Percentiles rank a stretch among this genome's conserved stretches.
These are phyloP conservation scores for Sordaria brevicollis DNA, from an alignment of 495 filamentous ascomycete species.

Conservation along the genomic window DNA sequence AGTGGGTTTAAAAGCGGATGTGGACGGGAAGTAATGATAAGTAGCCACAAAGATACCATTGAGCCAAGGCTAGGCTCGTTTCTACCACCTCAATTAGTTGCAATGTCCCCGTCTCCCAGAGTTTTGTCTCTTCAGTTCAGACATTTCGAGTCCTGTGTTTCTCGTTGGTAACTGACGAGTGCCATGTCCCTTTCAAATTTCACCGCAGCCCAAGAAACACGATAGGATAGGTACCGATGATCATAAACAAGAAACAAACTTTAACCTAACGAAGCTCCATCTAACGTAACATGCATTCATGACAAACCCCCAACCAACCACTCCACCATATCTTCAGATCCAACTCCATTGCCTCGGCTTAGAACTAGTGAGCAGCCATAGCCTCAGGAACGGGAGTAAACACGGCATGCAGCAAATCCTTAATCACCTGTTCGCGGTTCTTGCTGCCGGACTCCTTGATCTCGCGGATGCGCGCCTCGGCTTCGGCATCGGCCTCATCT, in stretches of 20 bases:
- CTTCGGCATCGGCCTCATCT: slow-evolving; percentile 73
- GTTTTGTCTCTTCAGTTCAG: not conserved
- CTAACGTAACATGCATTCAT: not conserved
- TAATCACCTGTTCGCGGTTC: slow-evolving; percentile 67
- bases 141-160: not conserved
- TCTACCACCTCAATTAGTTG: not conserved
- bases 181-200: too few relatives aligned
- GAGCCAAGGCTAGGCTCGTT: not conserved
- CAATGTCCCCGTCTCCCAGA: not conserved
- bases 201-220: too few relatives aligned
- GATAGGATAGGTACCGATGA: not conserved
- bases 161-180: not conserved
- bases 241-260: not conserved
- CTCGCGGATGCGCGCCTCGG: slow-evolving; percentile 67
- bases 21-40: slow-evolving; percentile 7
- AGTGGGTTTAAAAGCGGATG: slow-evolving; percentile 5
- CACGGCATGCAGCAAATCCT: slow-evolving; percentile 68
- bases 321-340: not conserved
- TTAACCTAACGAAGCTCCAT: not conserved
- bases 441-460: slow-evolving; percentile 73
- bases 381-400: slow-evolving; percentile 24
- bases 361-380: not conserved
- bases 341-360: not conserved
- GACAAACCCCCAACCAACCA: not conserved
- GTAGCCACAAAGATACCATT: slow-evolving; percentile 12